phyloP scores from a whole-genome alignment of 768 basidiomycete genomes.

The Termitomyces sp. region DNA sequence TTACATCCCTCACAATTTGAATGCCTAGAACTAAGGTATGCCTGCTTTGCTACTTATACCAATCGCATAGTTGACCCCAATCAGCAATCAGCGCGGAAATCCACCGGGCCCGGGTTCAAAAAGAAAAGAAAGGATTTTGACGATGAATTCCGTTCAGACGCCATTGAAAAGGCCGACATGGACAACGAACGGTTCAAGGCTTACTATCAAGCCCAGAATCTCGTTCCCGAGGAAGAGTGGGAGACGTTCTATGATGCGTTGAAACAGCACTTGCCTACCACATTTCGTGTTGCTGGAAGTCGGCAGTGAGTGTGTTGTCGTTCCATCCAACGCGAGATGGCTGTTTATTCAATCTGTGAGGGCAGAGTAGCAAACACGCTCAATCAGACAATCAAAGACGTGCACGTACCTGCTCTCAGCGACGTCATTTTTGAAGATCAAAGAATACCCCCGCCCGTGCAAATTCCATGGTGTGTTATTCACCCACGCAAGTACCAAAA shows the following conservation, averaged over 20 bases:
- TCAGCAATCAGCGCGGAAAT: slow-evolving; percentile 1
- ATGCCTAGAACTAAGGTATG: slow-evolving; percentile 6
- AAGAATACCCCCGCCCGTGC: slow-evolving; percentile 71
- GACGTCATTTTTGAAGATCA: slow-evolving; percentile 75
- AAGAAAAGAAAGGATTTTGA: not conserved
- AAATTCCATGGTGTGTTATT: slow-evolving; percentile 72
- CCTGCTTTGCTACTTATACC: not conserved
- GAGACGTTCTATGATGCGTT: slow-evolving; percentile 61
- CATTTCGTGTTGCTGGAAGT: slow-evolving; percentile 89
- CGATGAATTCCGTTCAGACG: slow-evolving; percentile 42
- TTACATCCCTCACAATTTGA: not conserved
- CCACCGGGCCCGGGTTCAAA: not conserved
- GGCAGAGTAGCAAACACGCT: slow-evolving; percentile 65
- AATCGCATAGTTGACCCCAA: not conserved
- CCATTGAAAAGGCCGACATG: slow-evolving; percentile 62
- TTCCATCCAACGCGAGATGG: not conserved
- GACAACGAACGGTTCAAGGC: slow-evolving; percentile 61
- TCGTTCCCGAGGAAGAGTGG: slow-evolving; percentile 82
- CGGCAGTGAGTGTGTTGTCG: slow-evolving; percentile 57
- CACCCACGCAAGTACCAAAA: not conserved
- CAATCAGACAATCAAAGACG: slow-evolving; percentile 72
- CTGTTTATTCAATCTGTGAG: slow-evolving; percentile 9
- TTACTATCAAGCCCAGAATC: slow-evolving; percentile 75
- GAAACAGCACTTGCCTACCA: slow-evolving; percentile 79
- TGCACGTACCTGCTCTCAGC: slow-evolving; percentile 74